Conservation (phyloP, 345 rosid species). For the Stellera chamaejasme region DNA sequence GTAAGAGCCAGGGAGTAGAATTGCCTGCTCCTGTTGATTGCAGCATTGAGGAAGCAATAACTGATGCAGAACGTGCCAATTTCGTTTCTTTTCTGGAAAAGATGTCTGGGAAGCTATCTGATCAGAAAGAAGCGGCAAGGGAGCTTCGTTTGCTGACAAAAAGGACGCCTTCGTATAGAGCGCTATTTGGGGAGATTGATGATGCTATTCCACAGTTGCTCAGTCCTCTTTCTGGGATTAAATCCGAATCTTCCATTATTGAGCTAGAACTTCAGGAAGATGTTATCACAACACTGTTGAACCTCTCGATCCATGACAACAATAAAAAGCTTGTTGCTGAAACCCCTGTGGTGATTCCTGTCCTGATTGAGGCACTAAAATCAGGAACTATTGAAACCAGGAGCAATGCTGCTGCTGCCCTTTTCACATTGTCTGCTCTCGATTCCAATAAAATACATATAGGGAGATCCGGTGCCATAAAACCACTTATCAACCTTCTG, state of each 20-base stretch:
- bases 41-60: slow-evolving; percentile 40
- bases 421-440: slow-evolving; percentile 82
- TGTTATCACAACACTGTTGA: slow-evolving; percentile 75
- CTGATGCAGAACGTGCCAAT: slow-evolving; percentile 50
- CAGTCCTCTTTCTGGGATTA: slow-evolving; percentile 37
- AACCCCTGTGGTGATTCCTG: slow-evolving; percentile 64
- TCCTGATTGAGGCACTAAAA: slow-evolving; percentile 63
- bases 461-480: slow-evolving; percentile 68
- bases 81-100: slow-evolving; percentile 57
- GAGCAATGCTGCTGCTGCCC: slow-evolving; percentile 90
- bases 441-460: slow-evolving; percentile 77
- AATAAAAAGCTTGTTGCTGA: slow-evolving; percentile 90
- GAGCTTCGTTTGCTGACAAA: slow-evolving; percentile 70
- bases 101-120: slow-evolving; percentile 40
- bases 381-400: slow-evolving; percentile 60
- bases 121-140: slow-evolving; percentile 72
- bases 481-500: slow-evolving; percentile 65
- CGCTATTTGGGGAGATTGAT: slow-evolving; percentile 54
- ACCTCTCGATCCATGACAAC: slow-evolving; percentile 84
- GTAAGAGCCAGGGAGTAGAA: slow-evolving; percentile 51
- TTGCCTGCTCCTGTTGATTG: slow-evolving; percentile 25
- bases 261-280: slow-evolving; percentile 78
- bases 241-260: slow-evolving; percentile 22
- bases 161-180: slow-evolving; percentile 64
- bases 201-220: slow-evolving; percentile 60